Conservation (phyloP, 148 eudicot genomes). For the Fagopyrum esculentum region DNA sequence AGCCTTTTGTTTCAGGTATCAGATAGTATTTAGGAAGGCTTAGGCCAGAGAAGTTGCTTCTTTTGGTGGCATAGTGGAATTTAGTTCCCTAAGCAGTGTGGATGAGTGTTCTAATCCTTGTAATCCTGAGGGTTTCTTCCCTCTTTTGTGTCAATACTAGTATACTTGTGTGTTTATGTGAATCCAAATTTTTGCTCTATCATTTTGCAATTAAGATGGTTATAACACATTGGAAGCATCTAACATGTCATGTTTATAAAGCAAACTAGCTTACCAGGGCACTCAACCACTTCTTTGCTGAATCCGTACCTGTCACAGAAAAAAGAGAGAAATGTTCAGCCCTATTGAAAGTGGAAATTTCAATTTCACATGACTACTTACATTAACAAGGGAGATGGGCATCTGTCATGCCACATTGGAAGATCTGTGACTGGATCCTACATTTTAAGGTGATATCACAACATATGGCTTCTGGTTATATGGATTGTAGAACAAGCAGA, state of each 20-base stretch:
- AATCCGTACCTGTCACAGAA: constrained; percentile 64
- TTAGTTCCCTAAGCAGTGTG: too few species aligned
- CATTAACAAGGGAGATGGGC: constrained; percentile 65
- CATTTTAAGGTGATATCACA: constrained; percentile 14
- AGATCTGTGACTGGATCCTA: constrained; percentile 90
- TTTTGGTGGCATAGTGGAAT: too few species aligned
- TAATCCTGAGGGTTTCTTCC: too few species aligned
- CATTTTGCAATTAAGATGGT: not conserved
- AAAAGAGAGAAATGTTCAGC: not conserved
- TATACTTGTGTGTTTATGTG: too few species aligned
- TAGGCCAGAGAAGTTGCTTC: too few species aligned
- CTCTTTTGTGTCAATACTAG: too few species aligned
- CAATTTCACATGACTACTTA: constrained; percentile 27
- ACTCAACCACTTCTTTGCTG: constrained; percentile 90
- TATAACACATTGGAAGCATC: not conserved
- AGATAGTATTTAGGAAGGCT: too few species aligned
- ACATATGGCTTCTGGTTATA: not conserved
- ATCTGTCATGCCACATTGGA: constrained; percentile 75
- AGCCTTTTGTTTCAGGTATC: too few species aligned
- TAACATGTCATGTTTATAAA: constrained; percentile 6
- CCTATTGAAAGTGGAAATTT: not conserved
- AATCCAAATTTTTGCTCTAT: too few species aligned
- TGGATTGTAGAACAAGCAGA: not conserved
- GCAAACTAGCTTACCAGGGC: constrained; percentile 47
- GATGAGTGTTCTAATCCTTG: too few species aligned